Conservation (phyloP, 169 alveolate species). For the Cryptosporidium ryanae region DNA sequence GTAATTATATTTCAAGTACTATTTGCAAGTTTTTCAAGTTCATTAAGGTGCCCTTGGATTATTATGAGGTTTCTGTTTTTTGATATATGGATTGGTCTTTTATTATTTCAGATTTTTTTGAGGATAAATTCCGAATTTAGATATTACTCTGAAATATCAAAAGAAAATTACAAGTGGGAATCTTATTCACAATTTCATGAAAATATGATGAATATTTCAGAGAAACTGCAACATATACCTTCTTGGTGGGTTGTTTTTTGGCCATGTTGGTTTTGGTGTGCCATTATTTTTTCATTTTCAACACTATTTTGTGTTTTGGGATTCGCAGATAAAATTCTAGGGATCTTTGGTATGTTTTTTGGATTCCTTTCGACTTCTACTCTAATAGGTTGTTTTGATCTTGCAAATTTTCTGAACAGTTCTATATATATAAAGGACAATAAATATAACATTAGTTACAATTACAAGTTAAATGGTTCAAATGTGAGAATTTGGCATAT, state of each 20-base stretch:
- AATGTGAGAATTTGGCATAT: slow-evolving; percentile 45
- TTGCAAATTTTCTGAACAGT: slow-evolving; percentile 40
- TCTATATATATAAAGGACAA: slow-evolving; percentile 10
- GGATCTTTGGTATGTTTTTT: slow-evolving; percentile 37
- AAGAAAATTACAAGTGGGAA: slow-evolving; percentile 7
- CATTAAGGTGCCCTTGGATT: slow-evolving; percentile 68
- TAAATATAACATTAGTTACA: slow-evolving; percentile 12
- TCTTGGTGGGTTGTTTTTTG: slow-evolving; percentile 75
- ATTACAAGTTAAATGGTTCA: not conserved
- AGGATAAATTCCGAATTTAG: slow-evolving; percentile 36
- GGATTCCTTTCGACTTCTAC: slow-evolving; percentile 30
- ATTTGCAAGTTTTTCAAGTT: slow-evolving; percentile 50
- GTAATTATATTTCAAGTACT: slow-evolving; percentile 36
- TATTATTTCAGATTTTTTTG: slow-evolving; percentile 49
- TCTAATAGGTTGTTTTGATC: slow-evolving; percentile 41
- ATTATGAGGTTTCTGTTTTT: slow-evolving; percentile 40
- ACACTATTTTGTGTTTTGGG: slow-evolving; percentile 64
- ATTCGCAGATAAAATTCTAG: slow-evolving; percentile 26
- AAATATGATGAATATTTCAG: slow-evolving; percentile 21
- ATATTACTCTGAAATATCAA: slow-evolving; percentile 20
- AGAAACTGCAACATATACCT: slow-evolving; percentile 51
- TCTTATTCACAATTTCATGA: slow-evolving; percentile 34
- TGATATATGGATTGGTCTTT: slow-evolving; percentile 63
- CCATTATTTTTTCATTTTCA: slow-evolving; percentile 45
- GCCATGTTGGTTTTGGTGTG: slow-evolving; percentile 75